Evolutionary conservation across 768 basidiomycete species (phyloP), one percentile per base, ranked within the genome.

Genomic region (Tylopilus plumbeoviolaceoides): DNA sequence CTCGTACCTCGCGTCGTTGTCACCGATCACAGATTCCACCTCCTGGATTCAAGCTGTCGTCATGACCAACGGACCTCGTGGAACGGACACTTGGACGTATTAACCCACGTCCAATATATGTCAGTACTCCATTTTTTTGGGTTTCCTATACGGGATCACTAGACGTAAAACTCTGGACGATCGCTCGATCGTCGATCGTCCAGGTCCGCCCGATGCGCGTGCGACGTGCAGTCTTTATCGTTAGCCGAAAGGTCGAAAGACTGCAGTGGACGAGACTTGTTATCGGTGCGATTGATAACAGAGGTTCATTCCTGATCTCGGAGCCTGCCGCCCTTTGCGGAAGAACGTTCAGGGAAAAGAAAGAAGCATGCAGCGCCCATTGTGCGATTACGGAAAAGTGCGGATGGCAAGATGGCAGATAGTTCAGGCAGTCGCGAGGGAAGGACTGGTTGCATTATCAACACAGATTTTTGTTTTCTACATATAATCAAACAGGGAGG

Each of bases 121-220:
- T 47, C 54, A 15, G 18, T n/a, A 7, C 14, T n/a, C 17, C 42
- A 9, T 17, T 46, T 33, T 2, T 21, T 18, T 43, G 18, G 20
- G 18, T 4, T 53, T 27, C 20, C 53, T 36, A 62, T 43, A 51
- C 18, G 48, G 50, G 50, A 18, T 0, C 33, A 38, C n/a, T 38
- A 18, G 42, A 54, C 55, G 59, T 54, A 57, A 53, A 48, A 31
- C 21, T 12, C 1, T 14, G 10, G 53, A n/a, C 54, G 58, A 60
- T 63, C 62, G 44, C 33, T 59, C 44, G 61, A 50, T 55, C 45
- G 43, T 44, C 23, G 60, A 61, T 62, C 58, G 50, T 50, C 61
- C 53, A 30, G 30, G 30, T 7, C 30, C 30, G 7, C 7, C 30
- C 23, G 23, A 3, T 3, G 23, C 4, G 23, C 23, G 23, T 5